Conservation (phyloP, 352 stramenopile genomes). For the Globisporangium nunn region DNA sequence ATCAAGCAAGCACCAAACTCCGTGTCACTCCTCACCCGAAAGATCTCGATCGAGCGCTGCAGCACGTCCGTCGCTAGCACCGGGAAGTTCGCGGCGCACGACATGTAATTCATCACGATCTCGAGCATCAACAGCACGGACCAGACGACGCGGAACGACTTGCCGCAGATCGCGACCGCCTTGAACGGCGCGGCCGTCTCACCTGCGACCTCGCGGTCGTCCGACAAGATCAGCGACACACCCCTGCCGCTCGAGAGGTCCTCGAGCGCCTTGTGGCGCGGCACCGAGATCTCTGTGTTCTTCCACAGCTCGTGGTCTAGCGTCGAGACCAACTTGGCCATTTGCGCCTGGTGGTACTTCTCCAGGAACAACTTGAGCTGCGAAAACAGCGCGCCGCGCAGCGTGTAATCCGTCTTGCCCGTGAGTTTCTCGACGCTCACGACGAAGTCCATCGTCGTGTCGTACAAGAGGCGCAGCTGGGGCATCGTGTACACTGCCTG, state of each 20-base stretch:
- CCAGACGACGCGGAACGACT: slow-evolving; percentile 94
- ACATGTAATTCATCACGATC: slow-evolving; percentile 95
- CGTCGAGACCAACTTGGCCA: slow-evolving; percentile 90
- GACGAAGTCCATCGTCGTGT: slow-evolving; percentile 91
- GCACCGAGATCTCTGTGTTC: slow-evolving; percentile 88
- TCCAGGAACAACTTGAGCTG: slow-evolving; percentile 95
- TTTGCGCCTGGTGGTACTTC: slow-evolving; percentile 90
- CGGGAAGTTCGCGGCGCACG: slow-evolving; percentile 90
- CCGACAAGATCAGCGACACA: slow-evolving; percentile 61
- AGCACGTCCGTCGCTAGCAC: slow-evolving; percentile 92
- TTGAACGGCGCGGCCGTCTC: slow-evolving; percentile 68
- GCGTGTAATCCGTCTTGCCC: slow-evolving; percentile 88
- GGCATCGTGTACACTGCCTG: slow-evolving; percentile 86
- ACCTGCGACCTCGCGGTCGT: slow-evolving; percentile 55
- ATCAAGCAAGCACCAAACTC: not conserved
- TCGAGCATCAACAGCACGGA: slow-evolving; percentile 93
- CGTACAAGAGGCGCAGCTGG: slow-evolving; percentile 93
- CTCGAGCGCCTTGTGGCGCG: slow-evolving; percentile 86
- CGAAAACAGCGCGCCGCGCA: slow-evolving; percentile 89
- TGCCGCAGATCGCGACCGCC: slow-evolving; percentile 87
- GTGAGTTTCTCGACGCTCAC: slow-evolving; percentile 89
- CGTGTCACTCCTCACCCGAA: slow-evolving; percentile 40
- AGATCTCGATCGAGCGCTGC: slow-evolving; percentile 90
- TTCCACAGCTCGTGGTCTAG: slow-evolving; percentile 95
- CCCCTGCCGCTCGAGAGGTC: slow-evolving; percentile 89